A percentile compares a stretch with the other conserved stretches of the same genome.
These are phyloP conservation scores for Oryza glumipatula DNA, from an alignment of 176 grass and related monocot species.

Conservation along the genomic window DNA sequence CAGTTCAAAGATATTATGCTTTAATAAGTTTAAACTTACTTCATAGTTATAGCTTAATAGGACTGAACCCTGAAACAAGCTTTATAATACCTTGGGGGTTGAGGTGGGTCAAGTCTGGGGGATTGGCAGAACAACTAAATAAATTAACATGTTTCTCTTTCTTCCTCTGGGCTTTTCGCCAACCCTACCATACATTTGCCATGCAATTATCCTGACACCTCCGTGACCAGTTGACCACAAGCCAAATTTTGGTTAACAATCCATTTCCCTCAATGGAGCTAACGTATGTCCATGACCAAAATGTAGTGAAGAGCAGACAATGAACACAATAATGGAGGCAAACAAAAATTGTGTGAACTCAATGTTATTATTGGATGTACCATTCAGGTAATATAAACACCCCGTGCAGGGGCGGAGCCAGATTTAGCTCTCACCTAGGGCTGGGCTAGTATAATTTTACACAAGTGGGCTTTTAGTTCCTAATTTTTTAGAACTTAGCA, in stretches of 20 bases:
- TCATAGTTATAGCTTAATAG: neutral
- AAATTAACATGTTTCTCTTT: neutral
- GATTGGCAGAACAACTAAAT: neutral
- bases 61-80: neutral
- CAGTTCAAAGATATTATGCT: neutral
- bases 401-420: neutral
- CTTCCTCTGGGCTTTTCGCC: neutral
- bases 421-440: neutral
- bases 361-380: neutral
- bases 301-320: slow-evolving; percentile 4
- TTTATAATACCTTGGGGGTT: neutral
- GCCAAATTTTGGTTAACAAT: neutral
- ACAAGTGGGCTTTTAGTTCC: neutral
- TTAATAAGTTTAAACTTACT: neutral
- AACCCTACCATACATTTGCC: neutral
- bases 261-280: neutral
- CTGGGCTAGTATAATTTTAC: neutral
- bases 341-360: neutral
- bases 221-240: neutral
- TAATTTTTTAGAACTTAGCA: neutral
- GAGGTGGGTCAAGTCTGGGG: neutral
- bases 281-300: neutral
- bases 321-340: neutral
- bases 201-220: neutral
- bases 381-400: neutral